Evolutionary conservation across 805 yeast species (phyloP).

Genomic region (Cyberlindnera bimundalis): DNA sequence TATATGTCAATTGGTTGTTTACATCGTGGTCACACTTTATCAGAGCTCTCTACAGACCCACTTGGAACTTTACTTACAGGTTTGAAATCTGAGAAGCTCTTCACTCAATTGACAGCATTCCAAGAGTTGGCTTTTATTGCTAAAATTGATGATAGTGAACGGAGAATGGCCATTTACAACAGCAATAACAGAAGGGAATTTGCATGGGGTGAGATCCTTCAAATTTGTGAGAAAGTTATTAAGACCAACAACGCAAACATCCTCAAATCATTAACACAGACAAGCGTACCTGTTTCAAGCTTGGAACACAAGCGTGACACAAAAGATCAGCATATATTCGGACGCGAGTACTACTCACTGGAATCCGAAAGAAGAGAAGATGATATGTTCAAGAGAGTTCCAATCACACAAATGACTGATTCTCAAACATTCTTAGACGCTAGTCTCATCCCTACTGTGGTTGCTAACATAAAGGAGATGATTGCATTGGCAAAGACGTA

Average conservation of each 20-base stretch:
- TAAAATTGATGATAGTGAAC: conserved; percentile 42
- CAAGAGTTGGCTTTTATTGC: conserved; percentile 71
- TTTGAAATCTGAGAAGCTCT: conserved; percentile 46
- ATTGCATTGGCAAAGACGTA: conserved; percentile 11
- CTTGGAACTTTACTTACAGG: conserved; percentile 63
- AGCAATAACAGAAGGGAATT: conserved; percentile 42
- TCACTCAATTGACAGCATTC: conserved; percentile 62
- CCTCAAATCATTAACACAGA: conserved; percentile 19
- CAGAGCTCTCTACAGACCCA: conserved; percentile 57
- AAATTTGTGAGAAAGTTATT: conserved; percentile 56
- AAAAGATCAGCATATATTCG: conserved; percentile 31
- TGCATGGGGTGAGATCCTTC: conserved; percentile 57
- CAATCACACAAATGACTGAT: conserved; percentile 3
- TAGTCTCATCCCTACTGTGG: conserved; percentile 15
- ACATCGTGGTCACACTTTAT: conserved; percentile 60
- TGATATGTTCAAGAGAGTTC: conserved; percentile 12
- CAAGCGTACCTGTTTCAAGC: conserved; percentile 4
- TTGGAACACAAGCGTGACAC: conserved; percentile 21
- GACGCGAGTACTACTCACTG: conserved; percentile 29
- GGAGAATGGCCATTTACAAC: conserved; percentile 52
- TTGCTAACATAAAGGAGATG: conserved; percentile 10
- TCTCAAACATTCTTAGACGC: conserved; percentile 19
- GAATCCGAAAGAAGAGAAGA: conserved; percentile 16
- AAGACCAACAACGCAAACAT: conserved; percentile 44
- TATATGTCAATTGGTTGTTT: conserved; percentile 71